Evolutionary conservation across 805 yeast genomes (phyloP).

Genomic region (Wickerhamomyces tratensis): DNA sequence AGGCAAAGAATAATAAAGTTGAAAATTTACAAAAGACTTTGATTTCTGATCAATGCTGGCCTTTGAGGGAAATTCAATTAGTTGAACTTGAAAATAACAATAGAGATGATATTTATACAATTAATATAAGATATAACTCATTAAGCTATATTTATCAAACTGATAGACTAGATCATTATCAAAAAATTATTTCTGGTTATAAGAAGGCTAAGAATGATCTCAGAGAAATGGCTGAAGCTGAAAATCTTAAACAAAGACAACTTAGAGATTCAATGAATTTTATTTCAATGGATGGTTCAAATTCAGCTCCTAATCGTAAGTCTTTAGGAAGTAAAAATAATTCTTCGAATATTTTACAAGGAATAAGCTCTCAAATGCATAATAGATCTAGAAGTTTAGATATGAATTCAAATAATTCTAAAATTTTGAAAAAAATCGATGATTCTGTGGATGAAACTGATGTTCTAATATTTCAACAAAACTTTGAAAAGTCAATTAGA

Average conservation of each 20-base stretch:
- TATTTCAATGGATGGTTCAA: constrained; percentile 23
- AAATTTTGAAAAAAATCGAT: constrained; percentile 43
- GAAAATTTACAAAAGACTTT: constrained; percentile 25
- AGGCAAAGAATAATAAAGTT: constrained; percentile 16
- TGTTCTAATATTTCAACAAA: constrained; percentile 51
- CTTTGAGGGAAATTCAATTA: constrained; percentile 46
- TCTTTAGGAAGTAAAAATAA: constrained; percentile 20
- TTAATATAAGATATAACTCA: constrained; percentile 38
- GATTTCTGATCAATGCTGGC: constrained; percentile 74
- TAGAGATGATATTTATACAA: constrained; percentile 22
- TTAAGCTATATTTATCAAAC: constrained; percentile 50
- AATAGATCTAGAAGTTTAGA: constrained; percentile 47
- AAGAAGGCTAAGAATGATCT: constrained; percentile 55
- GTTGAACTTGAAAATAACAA: constrained; percentile 10
- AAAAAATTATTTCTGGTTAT: constrained; percentile 42
- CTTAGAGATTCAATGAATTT: constrained; percentile 34
- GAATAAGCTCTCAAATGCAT: constrained; percentile 51
- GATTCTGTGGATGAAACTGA: constrained; percentile 63
- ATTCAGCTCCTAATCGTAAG: constrained; percentile 21
- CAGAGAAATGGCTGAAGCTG: constrained; percentile 43
- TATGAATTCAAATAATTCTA: constrained; percentile 25
- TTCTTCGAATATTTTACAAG: constrained; percentile 35
- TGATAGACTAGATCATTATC: constrained; percentile 46
- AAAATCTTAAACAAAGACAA: constrained; percentile 32
- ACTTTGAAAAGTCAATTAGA: constrained; percentile 35